Conservation (phyloP, 129 eudicot species). For the Gnaphalium uliginosum region DNA sequence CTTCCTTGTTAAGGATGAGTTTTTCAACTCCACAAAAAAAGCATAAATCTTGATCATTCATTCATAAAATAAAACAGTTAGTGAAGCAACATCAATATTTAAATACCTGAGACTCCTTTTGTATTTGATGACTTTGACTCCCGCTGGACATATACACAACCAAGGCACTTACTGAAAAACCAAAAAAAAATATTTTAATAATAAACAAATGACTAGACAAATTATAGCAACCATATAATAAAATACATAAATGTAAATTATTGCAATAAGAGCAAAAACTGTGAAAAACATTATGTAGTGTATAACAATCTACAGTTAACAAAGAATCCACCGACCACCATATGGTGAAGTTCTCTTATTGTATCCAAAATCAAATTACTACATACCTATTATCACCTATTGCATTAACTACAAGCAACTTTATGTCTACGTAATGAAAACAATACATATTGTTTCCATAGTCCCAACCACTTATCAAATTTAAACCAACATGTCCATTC, state of each 20-base stretch:
- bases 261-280: not conserved
- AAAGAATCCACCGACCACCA: not conserved
- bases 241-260: not conserved
- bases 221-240: conserved; percentile 6
- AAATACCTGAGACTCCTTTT: conserved; percentile 90
- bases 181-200: not conserved
- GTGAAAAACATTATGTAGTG: not conserved
- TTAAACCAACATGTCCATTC: no score
- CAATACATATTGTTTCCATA: no score
- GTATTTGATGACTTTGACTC: conserved; percentile 85
- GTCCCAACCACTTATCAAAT: not conserved
- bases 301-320: not conserved
- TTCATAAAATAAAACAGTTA: not conserved
- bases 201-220: not conserved
- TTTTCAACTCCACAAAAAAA: no score
- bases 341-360: no score
- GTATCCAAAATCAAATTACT: not conserved
- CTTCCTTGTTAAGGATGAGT: not conserved
- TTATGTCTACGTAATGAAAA: not conserved
- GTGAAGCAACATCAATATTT: conserved; percentile 1
- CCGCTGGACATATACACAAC: conserved; percentile 95
- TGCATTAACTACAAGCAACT: not conserved
- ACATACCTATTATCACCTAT: not conserved
- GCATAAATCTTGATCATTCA: not conserved
- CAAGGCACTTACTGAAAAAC: conserved; percentile 90